Base-by-base conservation (phyloP, 2,329 filamentous ascomycete species). In the Dactylellina drechsleri region DNA sequence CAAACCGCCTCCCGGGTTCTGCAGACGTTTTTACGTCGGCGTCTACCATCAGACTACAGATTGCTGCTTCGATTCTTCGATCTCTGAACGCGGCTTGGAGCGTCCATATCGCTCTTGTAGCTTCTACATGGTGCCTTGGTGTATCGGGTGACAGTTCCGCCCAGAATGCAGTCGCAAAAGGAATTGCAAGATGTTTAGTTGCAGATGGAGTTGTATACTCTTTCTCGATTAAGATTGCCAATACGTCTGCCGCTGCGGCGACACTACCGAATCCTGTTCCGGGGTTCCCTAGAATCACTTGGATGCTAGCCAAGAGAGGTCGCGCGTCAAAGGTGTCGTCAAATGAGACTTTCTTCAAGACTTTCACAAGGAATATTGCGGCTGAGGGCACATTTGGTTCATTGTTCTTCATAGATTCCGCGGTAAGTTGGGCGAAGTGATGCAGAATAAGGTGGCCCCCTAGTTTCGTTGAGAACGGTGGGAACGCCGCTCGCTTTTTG, bases 51-150 rank as follows among this genome's bases (percentile, higher is more conserved):
- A 93, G 83, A 26, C 87, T 85, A 23, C 89, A 87, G 47, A 96
- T 87, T 0, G 91, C 88, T 23, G 92, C 92, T 81, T 97, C 93
- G 3, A 97, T 89, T 53, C 93, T 88, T 60, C 91, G 89, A 78
- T 89, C 89, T 1, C 86, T 83, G 12, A 96, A 86, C 0, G 89
- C 86, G 23, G 86, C 87, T 78, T 98, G 93, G 60, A 99, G 83
- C 77, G 92, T 89, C 92, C 95, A 96, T 45, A 99, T 84, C 78
- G 89, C 90, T 68, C 91, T 89, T 7, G 96, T 92, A 16, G 93
- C 90, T 83, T 99, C 96, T 36, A 99, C 93, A 80, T 98, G 95
- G 78, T 94, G 96, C 80, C 97, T 97, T 0, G 93, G 93, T 76
- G 90, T 89, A 12, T 89, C 86, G n/a, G 92, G 90, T 0, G 92